phyloP scores from a whole-genome alignment of 805 yeast species.

The Myxozyma udenii region DNA sequence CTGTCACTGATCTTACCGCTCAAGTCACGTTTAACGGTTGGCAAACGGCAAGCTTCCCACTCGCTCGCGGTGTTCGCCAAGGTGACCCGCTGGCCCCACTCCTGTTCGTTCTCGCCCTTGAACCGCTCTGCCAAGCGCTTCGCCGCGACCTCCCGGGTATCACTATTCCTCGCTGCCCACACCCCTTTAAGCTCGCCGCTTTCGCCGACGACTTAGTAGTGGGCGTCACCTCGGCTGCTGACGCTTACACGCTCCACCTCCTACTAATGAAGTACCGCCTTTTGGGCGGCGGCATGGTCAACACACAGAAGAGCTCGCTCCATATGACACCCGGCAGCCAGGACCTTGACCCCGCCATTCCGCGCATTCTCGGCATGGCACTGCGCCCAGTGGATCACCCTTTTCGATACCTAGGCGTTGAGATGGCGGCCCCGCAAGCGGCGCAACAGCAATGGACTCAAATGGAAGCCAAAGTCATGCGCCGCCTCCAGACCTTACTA shows the following conservation, averaged over 20 bases:
- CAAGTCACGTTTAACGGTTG: conserved; percentile 3
- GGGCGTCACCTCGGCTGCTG: not conserved
- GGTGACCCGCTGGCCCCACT: conserved; percentile 8
- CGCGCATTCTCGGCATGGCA: not conserved
- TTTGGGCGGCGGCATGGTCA: not conserved
- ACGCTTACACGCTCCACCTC: not conserved
- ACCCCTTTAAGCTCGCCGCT: not conserved
- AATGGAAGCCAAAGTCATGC: no score
- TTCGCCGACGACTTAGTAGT: not conserved
- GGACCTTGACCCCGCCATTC: not conserved
- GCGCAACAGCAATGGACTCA: no score
- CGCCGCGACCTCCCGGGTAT: not conserved
- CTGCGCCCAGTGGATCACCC: not conserved
- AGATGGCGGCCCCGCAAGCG: no score
- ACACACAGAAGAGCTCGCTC: not conserved
- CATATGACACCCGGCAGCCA: not conserved
- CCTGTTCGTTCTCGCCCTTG: conserved; percentile 1
- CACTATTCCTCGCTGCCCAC: not conserved
- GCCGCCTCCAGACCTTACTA: no score
- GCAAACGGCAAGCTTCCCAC: conserved; percentile 1
- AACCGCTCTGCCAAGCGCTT: not conserved
- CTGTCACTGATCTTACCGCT: not conserved
- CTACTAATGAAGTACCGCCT: not conserved
- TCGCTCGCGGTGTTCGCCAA: conserved; percentile 3
- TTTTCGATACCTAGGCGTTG: not conserved